Base-by-base conservation (phyloP, 768 basidiomycete genomes). In the Chalciporus pseudorubinellus region DNA sequence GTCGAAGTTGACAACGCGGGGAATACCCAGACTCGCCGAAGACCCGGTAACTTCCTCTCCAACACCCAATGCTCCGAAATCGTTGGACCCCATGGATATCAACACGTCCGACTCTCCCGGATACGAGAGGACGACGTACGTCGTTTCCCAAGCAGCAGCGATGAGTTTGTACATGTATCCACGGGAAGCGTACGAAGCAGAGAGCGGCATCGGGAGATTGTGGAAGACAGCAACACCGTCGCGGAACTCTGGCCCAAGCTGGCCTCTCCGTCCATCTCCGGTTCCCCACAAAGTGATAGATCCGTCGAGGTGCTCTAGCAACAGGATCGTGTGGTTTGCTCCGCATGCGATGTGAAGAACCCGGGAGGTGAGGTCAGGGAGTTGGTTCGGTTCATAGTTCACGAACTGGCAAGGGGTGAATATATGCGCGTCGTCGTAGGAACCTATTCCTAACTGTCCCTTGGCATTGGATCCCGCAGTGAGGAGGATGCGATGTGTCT, bases 131-230 rank as follows among this genome's bases (percentile, higher is more conserved):
- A 84, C 84, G 40, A 91, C 68, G 59, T 87, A 92, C 46, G 83
- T 84, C 7, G 92, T 91, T 68, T 95, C 88, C 93, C 94, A 97
- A 39, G 83, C 76, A 0, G 85, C 81, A 13, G 82, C 81, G 14
- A 92, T 72, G 21, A 72, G 59, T 26, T 74, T 77, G 39, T 75
- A 70, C 16, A 67, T 58, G 66, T 83, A 84, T 5, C 69, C 74
- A 0, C 63, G 58, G 9, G 47, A 36, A 11, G 70, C 71, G 24
- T 69, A 51, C 44, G 42, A 24, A 9, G 60, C 58, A 8, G 71
- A 60, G 1, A 78, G 59, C 14, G 68, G 61, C 1, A 84, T 63
- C 26, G 72, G 59, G 44, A 89, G 70, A 13, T 70, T 77, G 51
- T 69, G 68, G 59, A 91, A 88, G 11, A 75, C 47, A 5, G 72